Base-by-base conservation (phyloP, 495 filamentous ascomycete species). In the Umbilicaria muhlenbergii region DNA sequence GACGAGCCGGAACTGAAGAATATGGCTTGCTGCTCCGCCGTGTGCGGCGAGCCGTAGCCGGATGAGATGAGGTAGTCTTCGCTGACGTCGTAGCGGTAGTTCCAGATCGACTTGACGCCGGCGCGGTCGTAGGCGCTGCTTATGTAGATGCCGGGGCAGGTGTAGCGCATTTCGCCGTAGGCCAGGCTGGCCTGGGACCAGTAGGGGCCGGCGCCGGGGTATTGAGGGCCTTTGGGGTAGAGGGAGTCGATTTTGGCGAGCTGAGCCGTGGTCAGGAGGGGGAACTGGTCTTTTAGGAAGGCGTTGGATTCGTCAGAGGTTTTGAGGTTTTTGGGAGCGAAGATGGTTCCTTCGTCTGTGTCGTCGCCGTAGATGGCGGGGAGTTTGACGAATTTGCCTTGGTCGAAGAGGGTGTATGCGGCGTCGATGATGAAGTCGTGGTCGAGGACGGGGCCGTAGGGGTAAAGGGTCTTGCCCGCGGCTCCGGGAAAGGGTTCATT, bases 111-210 rank as follows among this genome's bases (percentile, higher is more conserved):
- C 6, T 50, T 35, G 5, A 61, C 51, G 6, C 47, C 46, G 19
- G 51, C 24, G 14, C 8, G 14, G 2, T 53, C 55, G 47, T 70
- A 65, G 0, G 63, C 55, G 4, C 62, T 54, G 13, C 66, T 73
- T 58, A 79, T 58, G 53, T 65, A 74, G 16, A 82, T 62, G 1
- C 70, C 70, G 0, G 80, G 80, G 43, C 82, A 87, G 51, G 66
- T 78, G 59, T 86, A 86, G n/a, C 80, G 72, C 45, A 83, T 67
- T 49, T 86, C 77, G 17, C 80, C 80, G 51, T 84, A 87, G 3
- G 73, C 73, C 34, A 71, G 65, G 44, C 69, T 67, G 12, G 69
- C 62, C n/a, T 77, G 71, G 0, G 67, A 64, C 73, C 75, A 81
- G 59, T 73, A 78, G 15, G 61, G 55, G 1, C 67, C 67, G 32